Percentiles rank a stretch among this genome's conserved stretches.
Evolutionary conservation across 2,329 filamentous ascomycete genomes (phyloP).

Genomic region (Fusarium tupiense): DNA sequence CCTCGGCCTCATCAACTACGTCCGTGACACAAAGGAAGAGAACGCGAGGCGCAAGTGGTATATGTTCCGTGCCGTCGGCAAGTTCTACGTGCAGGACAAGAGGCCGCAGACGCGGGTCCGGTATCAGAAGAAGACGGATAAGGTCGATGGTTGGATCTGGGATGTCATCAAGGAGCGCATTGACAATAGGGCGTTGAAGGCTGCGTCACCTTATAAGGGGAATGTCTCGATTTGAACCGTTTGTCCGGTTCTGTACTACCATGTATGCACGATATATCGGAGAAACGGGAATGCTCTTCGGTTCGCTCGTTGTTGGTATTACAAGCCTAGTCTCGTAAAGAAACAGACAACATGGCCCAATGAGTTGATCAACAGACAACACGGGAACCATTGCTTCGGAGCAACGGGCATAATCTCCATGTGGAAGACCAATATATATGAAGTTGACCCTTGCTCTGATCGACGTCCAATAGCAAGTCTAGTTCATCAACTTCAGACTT

Average conservation of each 20-base stretch:
- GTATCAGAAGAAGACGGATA: slow-evolving; percentile 43
- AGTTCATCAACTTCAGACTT: not conserved
- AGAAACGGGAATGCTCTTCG: not conserved
- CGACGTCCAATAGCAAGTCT: not conserved
- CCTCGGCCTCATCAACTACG: slow-evolving; percentile 54
- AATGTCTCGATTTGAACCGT: not conserved
- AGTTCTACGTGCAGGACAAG: slow-evolving; percentile 52
- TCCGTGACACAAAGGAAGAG: slow-evolving; percentile 50
- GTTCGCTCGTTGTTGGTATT: not conserved
- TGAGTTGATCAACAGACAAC: not conserved
- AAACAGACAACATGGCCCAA: not conserved
- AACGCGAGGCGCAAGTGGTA: slow-evolving; percentile 52
- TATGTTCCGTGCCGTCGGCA: slow-evolving; percentile 51
- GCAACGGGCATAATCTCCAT: not conserved
- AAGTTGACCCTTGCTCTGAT: not conserved
- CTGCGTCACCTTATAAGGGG: slow-evolving; percentile 5
- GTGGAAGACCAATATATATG: not conserved
- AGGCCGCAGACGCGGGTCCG: slow-evolving; percentile 26
- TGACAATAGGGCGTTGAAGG: slow-evolving; percentile 34
- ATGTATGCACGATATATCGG: not conserved
- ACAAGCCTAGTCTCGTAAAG: not conserved
- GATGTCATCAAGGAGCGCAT: slow-evolving; percentile 50
- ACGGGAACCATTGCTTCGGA: not conserved
- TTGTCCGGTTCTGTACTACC: not conserved
- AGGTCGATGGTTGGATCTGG: slow-evolving; percentile 55